Base-by-base conservation (phyloP, 2,329 filamentous ascomycete genomes). In the Diplodia mutila region DNA sequence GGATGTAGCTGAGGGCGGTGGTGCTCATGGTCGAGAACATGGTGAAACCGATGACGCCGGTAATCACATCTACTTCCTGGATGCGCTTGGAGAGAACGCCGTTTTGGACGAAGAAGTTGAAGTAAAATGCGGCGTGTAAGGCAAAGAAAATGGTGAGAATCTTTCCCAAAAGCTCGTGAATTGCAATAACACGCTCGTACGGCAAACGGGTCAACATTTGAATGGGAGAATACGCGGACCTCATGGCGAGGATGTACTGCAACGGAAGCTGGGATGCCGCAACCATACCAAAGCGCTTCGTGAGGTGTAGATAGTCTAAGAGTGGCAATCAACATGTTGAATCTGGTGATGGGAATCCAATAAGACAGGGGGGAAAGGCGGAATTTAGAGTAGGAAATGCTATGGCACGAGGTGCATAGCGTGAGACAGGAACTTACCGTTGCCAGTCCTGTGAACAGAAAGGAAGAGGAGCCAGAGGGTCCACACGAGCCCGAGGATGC, bases 241-340 rank as follows among this genome's bases (percentile, higher is more conserved):
- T 83, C 67, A 85, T 78, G 18, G 84, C 78, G 68, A 90, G 81
- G 7, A 89, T 79, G 67, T 88, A 86, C 66, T 89, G 86, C 2
- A 89, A 74, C 1, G 87, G 87, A 1, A 80, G 74, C 71, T 89
- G 87, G 9, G 87, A 88, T 6, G 86, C 81, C 25, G 80, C 86
- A 61, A 89, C 81, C 55, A 86, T 85, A 21, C 85, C 87, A 65
- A 89, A 81, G 5, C 87, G 83, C 76, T 88, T 89, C 27, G 87
- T 89, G 27, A 89, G 77, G 74, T 89, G 87, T 34, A 89, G 80
- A 67, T 89, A 89, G 75, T 89, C 87, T 88, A 61, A 3, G 12
- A 21, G 70, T n/a, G 21, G 4, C n/a, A 57, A 25, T 53, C 25
- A 66, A 55, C 29, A 46, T n/a, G n/a, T 7, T 46, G 39, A 14